Evolutionary conservation across 805 yeast species (phyloP).

Genomic region (Jamesozyma lodderae): DNA sequence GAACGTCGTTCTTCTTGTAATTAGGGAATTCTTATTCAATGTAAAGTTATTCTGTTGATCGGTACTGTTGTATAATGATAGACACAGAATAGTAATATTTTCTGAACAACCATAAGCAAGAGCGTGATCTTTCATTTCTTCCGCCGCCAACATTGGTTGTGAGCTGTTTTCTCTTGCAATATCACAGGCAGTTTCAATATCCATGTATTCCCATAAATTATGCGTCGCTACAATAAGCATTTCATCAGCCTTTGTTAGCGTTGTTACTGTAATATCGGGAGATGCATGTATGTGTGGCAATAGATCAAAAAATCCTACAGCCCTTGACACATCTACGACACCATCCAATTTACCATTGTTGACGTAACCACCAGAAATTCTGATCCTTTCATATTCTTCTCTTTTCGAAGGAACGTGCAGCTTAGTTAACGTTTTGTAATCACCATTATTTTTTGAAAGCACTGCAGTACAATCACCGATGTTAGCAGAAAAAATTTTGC

Average conservation of each 20-base stretch:
- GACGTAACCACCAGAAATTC: conserved; percentile 88
- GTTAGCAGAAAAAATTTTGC: conserved; percentile 68
- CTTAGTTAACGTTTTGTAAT: conserved; percentile 58
- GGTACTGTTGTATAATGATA: conserved; percentile 49
- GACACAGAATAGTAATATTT: conserved; percentile 70
- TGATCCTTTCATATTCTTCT: conserved; percentile 71
- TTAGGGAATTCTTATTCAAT: conserved; percentile 33
- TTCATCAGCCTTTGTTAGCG: conserved; percentile 64
- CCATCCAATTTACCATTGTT: conserved; percentile 82
- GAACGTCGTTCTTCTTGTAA: conserved; percentile 44
- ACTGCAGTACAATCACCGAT: conserved; percentile 86
- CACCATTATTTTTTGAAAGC: conserved; percentile 73
- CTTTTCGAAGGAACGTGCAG: conserved; percentile 79
- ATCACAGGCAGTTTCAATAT: conserved; percentile 83
- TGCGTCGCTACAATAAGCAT: conserved; percentile 76
- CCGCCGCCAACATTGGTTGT: conserved; percentile 87
- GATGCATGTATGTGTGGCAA: conserved; percentile 85
- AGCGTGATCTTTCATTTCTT: conserved; percentile 87
- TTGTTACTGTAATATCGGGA: conserved; percentile 62
- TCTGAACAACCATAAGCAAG: conserved; percentile 82
- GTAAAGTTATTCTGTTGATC: conserved; percentile 28
- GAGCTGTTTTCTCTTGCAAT: conserved; percentile 71
- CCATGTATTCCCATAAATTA: conserved; percentile 76
- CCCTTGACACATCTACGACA: conserved; percentile 72
- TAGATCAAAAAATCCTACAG: conserved; percentile 81